Evolutionary conservation across 345 rosid species (phyloP), one percentile per base, ranked within the genome.

Genomic region (Microcos paniculata): DNA sequence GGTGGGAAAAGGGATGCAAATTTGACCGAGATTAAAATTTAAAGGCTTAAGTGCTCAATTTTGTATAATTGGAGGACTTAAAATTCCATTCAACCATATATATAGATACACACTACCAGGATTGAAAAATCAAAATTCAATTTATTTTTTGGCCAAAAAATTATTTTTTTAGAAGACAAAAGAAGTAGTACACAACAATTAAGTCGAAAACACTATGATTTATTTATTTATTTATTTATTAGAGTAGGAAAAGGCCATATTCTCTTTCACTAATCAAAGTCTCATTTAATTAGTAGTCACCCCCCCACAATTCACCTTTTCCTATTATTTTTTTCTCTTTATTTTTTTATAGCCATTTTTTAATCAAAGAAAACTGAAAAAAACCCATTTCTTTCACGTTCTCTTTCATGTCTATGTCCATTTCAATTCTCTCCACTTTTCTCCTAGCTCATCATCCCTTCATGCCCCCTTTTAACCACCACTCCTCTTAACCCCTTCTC

Each of bases 351-450:
- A n/a, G n/a, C n/a, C n/a, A n/a, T n/a, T 35, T 3, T 35, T 35
- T 3, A 35, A 35, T 3, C 6, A 35, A 1, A 31, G 30, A n/a
- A 42, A 43, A 31, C n/a, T 12, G 58, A 6, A 21, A 64, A 74
- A 21, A 23, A 2, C 26, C 40, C 81, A 83, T 79, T 75, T 14
- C 43, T 82, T 83, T 66, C 85, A 83, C 90, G 88, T 88, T 81
- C 69, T 73, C 57, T 49, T 73, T 57, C 59, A 23, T 48, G 85
- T 80, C 91, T 19, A 56, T 52, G n/a, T n/a, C n/a, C n/a, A 35
- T 35, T 76, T 81, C 82, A 48, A 4, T 66, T 57, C 31, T 30
- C 64, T 49, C 26, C 75, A 24, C 74, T 72, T 26, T 53, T 40
- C 72, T 63, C 21, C 59, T 64, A 24, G 24, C 28, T 51, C 30